Percentiles rank a stretch among this genome's conserved stretches.
Evolutionary conservation across 2,329 filamentous ascomycete species (phyloP).

Genomic region (Pseudonectria foliicola): DNA sequence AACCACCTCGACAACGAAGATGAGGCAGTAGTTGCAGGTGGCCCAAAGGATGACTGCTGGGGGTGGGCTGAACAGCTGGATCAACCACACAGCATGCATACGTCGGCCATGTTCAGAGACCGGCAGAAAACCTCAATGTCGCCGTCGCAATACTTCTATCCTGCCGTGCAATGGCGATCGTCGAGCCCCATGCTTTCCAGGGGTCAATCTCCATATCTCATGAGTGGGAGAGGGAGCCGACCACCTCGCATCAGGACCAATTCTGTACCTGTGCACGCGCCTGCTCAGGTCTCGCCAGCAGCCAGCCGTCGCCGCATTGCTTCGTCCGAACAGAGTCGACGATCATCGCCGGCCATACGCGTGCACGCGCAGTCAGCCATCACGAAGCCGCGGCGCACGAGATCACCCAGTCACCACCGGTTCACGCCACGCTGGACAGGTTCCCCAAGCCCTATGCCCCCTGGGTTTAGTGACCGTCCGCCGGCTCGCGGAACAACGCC

Average conservation of each 20-base stretch:
- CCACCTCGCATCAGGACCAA: constrained; percentile 44
- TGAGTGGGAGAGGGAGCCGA: constrained; percentile 34
- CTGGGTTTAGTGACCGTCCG: constrained; percentile 27
- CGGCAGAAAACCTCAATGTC: constrained; percentile 35
- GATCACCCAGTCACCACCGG: constrained; percentile 48
- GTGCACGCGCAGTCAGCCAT: constrained; percentile 23
- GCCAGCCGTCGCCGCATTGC: constrained; percentile 38
- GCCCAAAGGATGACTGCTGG: constrained; percentile 58
- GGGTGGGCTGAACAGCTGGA: constrained; percentile 59
- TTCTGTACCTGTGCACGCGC: constrained; percentile 41
- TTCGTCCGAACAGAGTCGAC: constrained; percentile 33
- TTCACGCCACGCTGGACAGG: constrained; percentile 51
- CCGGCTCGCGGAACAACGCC: constrained; percentile 43
- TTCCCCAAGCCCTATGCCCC: constrained; percentile 37
- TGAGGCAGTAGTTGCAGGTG: constrained; percentile 47
- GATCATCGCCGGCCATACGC: constrained; percentile 25
- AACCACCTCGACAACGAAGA: constrained; percentile 42
- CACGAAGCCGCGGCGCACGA: constrained; percentile 46
- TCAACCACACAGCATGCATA: constrained; percentile 40
- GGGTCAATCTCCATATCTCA: constrained; percentile 33
- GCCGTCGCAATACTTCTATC: constrained; percentile 30
- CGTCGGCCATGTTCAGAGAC: constrained; percentile 35
- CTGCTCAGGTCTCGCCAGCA: constrained; percentile 32
- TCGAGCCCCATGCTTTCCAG: constrained; percentile 27
- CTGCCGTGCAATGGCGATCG: constrained; percentile 20